phyloP scores from a whole-genome alignment of 345 rosid genomes.

The Iberis pinnata region DNA sequence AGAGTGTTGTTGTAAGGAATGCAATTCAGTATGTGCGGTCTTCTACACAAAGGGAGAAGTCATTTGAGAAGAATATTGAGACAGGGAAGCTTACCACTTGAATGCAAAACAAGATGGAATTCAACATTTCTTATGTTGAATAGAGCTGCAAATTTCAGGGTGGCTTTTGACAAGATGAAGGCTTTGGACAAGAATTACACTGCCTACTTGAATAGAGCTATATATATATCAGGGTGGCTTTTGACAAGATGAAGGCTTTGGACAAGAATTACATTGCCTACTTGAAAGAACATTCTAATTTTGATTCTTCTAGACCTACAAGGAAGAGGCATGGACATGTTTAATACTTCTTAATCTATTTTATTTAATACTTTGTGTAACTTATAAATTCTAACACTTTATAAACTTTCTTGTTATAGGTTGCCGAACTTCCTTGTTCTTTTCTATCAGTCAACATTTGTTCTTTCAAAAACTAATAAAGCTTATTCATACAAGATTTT shows the following conservation, averaged over 20 bases:
- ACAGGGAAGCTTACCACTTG: too few species aligned
- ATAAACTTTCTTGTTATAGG: too few species aligned
- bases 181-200: neutral
- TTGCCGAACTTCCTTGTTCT: too few species aligned
- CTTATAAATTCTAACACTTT: too few species aligned
- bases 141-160: neutral
- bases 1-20: neutral
- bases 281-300: neutral
- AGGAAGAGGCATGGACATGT: too few species aligned
- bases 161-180: neutral
- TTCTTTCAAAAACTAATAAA: too few species aligned
- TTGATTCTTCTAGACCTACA: too few species aligned
- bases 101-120: neutral
- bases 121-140: neutral
- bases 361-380: too few species aligned
- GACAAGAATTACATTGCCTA: neutral
- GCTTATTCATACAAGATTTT: neutral
- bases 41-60: neutral
- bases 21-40: neutral
- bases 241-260: neutral
- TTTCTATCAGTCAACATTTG: too few species aligned
- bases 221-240: neutral
- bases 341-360: too few species aligned
- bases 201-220: neutral
- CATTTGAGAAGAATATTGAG: neutral